Evolutionary conservation across 2,329 filamentous ascomycete genomes (phyloP), one percentile per base, ranked within the genome.

Genomic region (Hypoxylon sp.): DNA sequence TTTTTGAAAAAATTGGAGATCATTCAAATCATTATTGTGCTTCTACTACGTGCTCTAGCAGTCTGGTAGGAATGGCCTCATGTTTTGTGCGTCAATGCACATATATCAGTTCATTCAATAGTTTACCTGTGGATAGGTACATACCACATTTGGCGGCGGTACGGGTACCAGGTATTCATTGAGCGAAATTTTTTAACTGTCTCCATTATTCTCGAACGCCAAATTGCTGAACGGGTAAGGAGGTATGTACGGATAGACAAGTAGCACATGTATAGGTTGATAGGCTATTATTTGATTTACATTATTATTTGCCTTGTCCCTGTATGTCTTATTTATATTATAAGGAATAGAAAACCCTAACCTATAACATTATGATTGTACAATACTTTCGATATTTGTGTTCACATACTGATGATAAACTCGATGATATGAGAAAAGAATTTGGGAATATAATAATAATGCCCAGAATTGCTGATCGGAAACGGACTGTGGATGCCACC

Each of bases 401-500:
- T 43, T 30, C 20, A 15, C 41, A 39, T 30, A 10, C 15, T 24
- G 17, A 39, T 41, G 17, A 41, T 20, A 7, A 41, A 20, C 22
- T 13, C 10, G 34, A 26, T 41, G 22, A 41, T 39, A 19, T 44
- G 59, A 24, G 22, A 28, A 24, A 37, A 46, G 13, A 20, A 37
- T n/a, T 13, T 4, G 8, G 15, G 19, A 47, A 15, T 15, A 24
- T 34, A 17, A 17, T 6, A 17, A 1, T 19, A 24, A 15, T 19
- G 17, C 28, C 24, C 24, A 41, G 28, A 37, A 41, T 54, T 56
- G 32, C 34, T 8, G 28, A 17, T 26, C 53, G 28, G 28, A 56
- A 22, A 57, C 30, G 47, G 47, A 53, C 22, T 59, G 41, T 57
- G 57, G 61, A 63, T 56, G 39, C 28, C 28, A 62, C 51, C 55